Conservation (phyloP, 352 stramenopile species). For the Phytophthora pseudosyringae region DNA sequence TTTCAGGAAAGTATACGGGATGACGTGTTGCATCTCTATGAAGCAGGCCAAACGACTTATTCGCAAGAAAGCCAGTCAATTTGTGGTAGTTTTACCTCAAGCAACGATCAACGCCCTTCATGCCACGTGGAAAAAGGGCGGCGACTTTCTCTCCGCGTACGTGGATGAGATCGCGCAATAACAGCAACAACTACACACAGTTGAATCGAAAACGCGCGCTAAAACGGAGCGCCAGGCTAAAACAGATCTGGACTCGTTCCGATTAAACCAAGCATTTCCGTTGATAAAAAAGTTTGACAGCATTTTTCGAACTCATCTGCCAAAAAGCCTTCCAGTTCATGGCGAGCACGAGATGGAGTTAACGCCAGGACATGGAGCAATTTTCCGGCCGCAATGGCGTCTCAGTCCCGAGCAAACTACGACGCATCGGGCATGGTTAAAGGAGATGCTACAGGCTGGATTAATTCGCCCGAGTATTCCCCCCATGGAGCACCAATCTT, state of each 20-base stretch:
- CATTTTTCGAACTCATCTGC: slow-evolving; percentile 10
- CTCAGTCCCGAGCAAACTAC: slow-evolving; percentile 11
- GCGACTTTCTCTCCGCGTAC: not conserved
- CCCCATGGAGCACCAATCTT: slow-evolving; percentile 12
- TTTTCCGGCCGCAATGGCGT: slow-evolving; percentile 8
- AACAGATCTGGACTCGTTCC: not conserved
- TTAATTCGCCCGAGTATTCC: slow-evolving; percentile 9
- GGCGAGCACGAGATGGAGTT: slow-evolving; percentile 11
- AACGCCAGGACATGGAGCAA: not conserved
- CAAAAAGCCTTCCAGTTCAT: not conserved
- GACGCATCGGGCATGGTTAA: not conserved
- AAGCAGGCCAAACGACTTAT: slow-evolving; percentile 1
- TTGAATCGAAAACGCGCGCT: not conserved
- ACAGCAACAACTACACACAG: not conserved
- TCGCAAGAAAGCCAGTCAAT: not conserved
- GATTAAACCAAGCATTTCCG: not conserved
- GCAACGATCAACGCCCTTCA: slow-evolving; percentile 1
- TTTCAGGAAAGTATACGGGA: not conserved
- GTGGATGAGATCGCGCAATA: not conserved
- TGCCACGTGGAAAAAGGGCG: slow-evolving; percentile 1
- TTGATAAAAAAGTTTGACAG: not conserved
- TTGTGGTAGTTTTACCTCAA: slow-evolving; percentile 5
- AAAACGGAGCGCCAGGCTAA: not conserved
- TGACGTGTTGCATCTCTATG: slow-evolving; percentile 1
- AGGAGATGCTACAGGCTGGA: slow-evolving; percentile 5